A percentile compares a stretch with the other conserved stretches of the same genome.
These are phyloP conservation scores for Paxillus involutus DNA, from an alignment of 768 basidiomycete genomes.

Conservation along the genomic window DNA sequence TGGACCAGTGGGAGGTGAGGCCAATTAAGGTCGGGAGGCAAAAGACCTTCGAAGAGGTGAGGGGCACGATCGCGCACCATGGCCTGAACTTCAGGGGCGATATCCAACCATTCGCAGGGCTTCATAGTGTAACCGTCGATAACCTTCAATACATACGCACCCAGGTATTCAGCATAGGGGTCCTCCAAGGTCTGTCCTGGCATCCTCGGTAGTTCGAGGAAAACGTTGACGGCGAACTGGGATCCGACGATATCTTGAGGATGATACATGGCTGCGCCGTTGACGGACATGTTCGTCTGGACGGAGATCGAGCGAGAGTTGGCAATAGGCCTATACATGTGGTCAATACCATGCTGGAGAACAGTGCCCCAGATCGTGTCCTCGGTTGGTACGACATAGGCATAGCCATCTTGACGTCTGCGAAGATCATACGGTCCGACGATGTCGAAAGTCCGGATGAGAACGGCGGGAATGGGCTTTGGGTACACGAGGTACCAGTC, in stretches of 20 bases:
- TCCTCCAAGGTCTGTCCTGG: neutral
- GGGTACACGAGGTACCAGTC: slow-evolving; percentile 14
- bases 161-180: slow-evolving; percentile 20
- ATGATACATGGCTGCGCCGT: slow-evolving; percentile 8
- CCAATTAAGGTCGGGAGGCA: neutral
- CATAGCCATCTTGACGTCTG: slow-evolving; percentile 2
- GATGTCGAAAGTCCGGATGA: slow-evolving; percentile 18
- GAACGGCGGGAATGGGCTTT: slow-evolving; percentile 19
- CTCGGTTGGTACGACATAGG: slow-evolving; percentile 5
- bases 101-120: neutral
- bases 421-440: neutral
- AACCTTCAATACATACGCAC: slow-evolving; percentile 20
- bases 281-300: neutral
- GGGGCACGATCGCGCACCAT: slow-evolving; percentile 4
- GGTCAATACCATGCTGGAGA: slow-evolving; percentile 15
- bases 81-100: slow-evolving; percentile 6
- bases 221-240: slow-evolving; percentile 27
- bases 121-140: neutral
- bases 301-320: neutral
- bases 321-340: slow-evolving; percentile 3
- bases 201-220: slow-evolving; percentile 8
- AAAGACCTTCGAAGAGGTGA: neutral
- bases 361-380: slow-evolving; percentile 15
- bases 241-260: slow-evolving; percentile 16
- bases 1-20: slow-evolving; percentile 11